Evolutionary conservation across 1,284 basidiomycete genomes (phyloP).

Genomic region (Ustilago esculenta): DNA sequence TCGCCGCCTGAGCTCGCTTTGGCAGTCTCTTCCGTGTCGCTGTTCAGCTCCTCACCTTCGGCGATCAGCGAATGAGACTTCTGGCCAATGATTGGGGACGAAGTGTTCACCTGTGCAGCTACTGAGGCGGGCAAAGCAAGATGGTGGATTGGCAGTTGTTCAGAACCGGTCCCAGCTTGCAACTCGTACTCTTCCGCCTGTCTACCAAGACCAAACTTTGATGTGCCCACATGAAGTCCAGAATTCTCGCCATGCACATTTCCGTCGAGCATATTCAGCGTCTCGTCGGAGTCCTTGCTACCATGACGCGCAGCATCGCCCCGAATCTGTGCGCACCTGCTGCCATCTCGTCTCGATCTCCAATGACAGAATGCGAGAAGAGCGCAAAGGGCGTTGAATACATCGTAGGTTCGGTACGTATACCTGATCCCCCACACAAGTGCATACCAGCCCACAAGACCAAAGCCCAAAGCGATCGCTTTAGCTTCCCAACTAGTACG

Average conservation of each 20-base stretch:
- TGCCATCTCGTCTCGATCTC: constrained; percentile 22
- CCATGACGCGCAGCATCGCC: background rate
- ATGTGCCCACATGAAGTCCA: no score
- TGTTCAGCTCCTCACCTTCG: no score
- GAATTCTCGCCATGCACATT: background rate
- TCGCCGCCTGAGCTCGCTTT: background rate
- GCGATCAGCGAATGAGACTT: no score
- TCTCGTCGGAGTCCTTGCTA: constrained; percentile 25
- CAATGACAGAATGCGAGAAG: constrained; percentile 33
- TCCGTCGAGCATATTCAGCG: constrained; percentile 15
- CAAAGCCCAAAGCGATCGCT: constrained; percentile 22
- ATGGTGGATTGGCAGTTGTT: constrained; percentile 29
- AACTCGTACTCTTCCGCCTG: constrained; percentile 14
- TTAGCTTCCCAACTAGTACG: constrained; percentile 17
- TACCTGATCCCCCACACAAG: constrained; percentile 51
- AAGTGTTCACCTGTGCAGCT: background rate
- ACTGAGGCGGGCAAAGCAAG: constrained; percentile 21
- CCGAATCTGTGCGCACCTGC: background rate
- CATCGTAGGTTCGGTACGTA: constrained; percentile 46
- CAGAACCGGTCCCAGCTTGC: constrained; percentile 2
- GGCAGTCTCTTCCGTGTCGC: no score
- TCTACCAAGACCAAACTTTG: background rate
- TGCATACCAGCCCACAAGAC: constrained; percentile 28
- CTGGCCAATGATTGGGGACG: no score
- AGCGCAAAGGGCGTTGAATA: constrained; percentile 25